These are phyloP conservation scores for Candida sp. DNA, from an alignment of 1,139 yeast species.

Conservation along the genomic window DNA sequence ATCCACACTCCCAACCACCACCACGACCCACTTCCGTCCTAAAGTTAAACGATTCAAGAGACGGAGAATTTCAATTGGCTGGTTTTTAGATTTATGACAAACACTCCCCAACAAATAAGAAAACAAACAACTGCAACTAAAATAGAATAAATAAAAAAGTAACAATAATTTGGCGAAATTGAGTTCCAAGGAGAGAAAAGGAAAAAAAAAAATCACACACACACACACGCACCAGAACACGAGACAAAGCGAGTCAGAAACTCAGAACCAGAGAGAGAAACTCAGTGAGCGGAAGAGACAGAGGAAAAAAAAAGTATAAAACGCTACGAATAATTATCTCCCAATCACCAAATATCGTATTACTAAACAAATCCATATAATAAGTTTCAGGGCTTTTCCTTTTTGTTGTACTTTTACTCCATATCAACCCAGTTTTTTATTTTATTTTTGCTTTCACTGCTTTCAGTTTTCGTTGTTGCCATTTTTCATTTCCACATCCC, in stretches of 20 bases:
- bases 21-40: too few species aligned
- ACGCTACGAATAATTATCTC: constrained; percentile 1
- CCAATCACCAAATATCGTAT: not conserved
- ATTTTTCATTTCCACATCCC: not conserved
- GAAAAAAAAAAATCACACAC: not conserved
- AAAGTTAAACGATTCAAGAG: not conserved
- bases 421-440: not conserved
- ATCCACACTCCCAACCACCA: too few species aligned
- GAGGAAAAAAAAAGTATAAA: constrained; percentile 1
- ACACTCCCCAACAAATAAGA: not conserved
- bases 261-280: not conserved
- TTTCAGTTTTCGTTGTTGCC: not conserved
- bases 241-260: not conserved
- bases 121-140: not conserved
- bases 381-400: not conserved
- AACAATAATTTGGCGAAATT: not conserved
- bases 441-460: not conserved
- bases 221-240: not conserved
- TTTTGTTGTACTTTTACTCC: not conserved
- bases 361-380: not conserved
- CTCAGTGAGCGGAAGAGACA: not conserved
- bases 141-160: not conserved
- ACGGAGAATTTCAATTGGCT: not conserved
- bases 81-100: not conserved
- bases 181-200: not conserved